Evolutionary conservation across 768 basidiomycete species (phyloP).

Genomic region (Thelephora ganbajun): DNA sequence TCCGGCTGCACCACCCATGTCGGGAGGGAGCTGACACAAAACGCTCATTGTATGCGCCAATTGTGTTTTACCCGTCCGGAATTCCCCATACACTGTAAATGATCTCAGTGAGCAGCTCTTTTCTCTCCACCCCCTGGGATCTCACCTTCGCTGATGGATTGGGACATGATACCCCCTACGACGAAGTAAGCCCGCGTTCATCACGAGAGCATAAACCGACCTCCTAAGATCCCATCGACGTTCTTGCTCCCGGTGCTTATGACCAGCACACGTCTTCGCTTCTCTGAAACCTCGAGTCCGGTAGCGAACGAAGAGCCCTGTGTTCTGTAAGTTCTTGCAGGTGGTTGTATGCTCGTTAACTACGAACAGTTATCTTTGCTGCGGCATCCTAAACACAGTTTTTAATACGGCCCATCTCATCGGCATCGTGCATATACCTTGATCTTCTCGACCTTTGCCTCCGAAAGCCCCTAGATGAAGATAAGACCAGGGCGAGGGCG

Average conservation of each 20-base stretch:
- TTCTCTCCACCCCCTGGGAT: background rate
- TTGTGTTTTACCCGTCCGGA: constrained; percentile 92
- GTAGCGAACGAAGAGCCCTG: constrained; percentile 89
- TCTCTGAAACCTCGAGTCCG: constrained; percentile 83
- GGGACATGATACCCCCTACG: constrained; percentile 78
- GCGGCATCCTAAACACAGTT: background rate
- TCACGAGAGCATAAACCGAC: constrained; percentile 22
- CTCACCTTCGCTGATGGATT: constrained; percentile 84
- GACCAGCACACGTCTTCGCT: constrained; percentile 60
- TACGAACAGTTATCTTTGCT: background rate
- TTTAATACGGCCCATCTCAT: background rate
- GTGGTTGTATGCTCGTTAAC: constrained; percentile 1
- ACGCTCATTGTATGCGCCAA: constrained; percentile 93
- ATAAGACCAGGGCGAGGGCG: background rate
- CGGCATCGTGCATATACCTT: constrained; percentile 35
- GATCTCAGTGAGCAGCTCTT: background rate
- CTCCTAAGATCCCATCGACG: constrained; percentile 81
- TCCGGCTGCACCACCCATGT: constrained; percentile 83
- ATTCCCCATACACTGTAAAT: constrained; percentile 79
- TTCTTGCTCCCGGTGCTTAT: constrained; percentile 91
- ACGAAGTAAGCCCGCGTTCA: background rate
- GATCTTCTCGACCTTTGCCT: constrained; percentile 96
- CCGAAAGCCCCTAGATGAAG: constrained; percentile 69
- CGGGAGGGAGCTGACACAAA: constrained; percentile 74
- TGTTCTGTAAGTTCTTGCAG: background rate